Conservation (phyloP, 2,329 filamentous ascomycete species). For the Macroventuria anomochaeta region DNA sequence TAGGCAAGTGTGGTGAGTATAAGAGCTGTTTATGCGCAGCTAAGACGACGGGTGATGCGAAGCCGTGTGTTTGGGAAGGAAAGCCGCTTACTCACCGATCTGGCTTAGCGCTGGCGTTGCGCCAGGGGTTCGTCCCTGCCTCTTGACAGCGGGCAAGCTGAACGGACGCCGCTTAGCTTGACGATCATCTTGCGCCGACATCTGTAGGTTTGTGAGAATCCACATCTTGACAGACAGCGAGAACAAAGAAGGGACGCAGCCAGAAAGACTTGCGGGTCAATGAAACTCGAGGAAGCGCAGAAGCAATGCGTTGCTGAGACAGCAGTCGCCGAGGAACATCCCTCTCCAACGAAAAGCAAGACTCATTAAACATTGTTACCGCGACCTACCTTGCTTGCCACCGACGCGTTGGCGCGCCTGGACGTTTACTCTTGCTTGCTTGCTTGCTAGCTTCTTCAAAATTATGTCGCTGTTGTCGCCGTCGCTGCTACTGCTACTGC, state of each 20-base stretch:
- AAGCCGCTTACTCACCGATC: conserved; percentile 17
- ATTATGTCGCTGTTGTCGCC: background rate
- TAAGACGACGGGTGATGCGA: conserved; percentile 25
- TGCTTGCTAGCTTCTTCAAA: background rate
- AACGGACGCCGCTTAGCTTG: conserved; percentile 7
- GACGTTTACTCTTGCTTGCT: background rate
- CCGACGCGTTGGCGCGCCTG: background rate
- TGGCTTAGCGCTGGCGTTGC: conserved; percentile 11
- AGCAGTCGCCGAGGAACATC: conserved; percentile 19
- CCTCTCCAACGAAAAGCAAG: conserved; percentile 17
- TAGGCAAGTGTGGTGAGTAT: conserved; percentile 16
- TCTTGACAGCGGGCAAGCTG: conserved; percentile 13
- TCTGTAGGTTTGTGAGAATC: conserved; percentile 12
- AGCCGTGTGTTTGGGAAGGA: conserved; percentile 29
- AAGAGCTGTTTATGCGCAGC: conserved; percentile 29
- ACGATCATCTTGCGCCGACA: conserved; percentile 8
- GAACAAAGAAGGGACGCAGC: background rate
- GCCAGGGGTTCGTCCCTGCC: conserved; percentile 10
- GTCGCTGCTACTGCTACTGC: background rate
- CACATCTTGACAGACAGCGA: conserved; percentile 6
- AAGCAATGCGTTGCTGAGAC: conserved; percentile 23
- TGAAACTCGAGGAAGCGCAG: conserved; percentile 8
- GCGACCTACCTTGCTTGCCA: conserved; percentile 16
- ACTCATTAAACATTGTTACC: background rate
- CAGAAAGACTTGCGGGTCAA: background rate